Evolutionary conservation across 495 filamentous ascomycete genomes (phyloP).

Genomic region (Recurvomyces mirabilis): DNA sequence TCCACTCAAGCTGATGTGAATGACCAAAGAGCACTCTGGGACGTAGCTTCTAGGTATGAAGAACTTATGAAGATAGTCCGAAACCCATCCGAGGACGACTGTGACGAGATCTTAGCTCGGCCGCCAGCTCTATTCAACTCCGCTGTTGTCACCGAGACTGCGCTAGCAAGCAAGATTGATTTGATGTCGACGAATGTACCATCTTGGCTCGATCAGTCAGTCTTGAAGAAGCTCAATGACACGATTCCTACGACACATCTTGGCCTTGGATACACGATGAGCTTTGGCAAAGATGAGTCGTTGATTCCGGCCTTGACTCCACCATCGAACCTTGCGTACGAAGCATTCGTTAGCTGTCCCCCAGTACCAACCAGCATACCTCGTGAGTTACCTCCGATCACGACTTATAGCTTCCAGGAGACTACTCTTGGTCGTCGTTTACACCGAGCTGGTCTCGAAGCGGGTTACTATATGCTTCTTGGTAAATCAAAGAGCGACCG

Average conservation of each 20-base stretch:
- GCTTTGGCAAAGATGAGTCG: background rate
- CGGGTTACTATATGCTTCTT: constrained; percentile 48
- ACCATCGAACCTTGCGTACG: too few relatives aligned
- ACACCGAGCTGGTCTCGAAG: constrained; percentile 55
- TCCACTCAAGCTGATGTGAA: constrained; percentile 30
- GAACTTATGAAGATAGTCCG: constrained; percentile 38
- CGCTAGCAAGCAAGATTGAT: too few relatives aligned
- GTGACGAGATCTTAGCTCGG: too few relatives aligned
- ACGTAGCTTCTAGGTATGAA: background rate
- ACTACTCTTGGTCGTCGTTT: constrained; percentile 58
- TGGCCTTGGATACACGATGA: constrained; percentile 1
- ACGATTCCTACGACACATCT: background rate
- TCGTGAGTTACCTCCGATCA: background rate
- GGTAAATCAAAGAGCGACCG: constrained; percentile 41
- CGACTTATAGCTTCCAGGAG: constrained; percentile 46
- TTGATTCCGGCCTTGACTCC: too few relatives aligned
- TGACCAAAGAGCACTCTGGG: background rate
- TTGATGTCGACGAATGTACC: constrained; percentile 30
- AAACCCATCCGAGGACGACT: constrained; percentile 19
- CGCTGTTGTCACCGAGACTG: too few relatives aligned
- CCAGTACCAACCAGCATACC: too few relatives aligned
- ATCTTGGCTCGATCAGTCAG: constrained; percentile 14
- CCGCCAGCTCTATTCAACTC: too few relatives aligned
- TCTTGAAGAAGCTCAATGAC: background rate
- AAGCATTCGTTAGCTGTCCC: too few relatives aligned